These are phyloP conservation scores for Cladosporium halotolerans DNA, from an alignment of 2,329 filamentous ascomycete species.

Conservation along the genomic window DNA sequence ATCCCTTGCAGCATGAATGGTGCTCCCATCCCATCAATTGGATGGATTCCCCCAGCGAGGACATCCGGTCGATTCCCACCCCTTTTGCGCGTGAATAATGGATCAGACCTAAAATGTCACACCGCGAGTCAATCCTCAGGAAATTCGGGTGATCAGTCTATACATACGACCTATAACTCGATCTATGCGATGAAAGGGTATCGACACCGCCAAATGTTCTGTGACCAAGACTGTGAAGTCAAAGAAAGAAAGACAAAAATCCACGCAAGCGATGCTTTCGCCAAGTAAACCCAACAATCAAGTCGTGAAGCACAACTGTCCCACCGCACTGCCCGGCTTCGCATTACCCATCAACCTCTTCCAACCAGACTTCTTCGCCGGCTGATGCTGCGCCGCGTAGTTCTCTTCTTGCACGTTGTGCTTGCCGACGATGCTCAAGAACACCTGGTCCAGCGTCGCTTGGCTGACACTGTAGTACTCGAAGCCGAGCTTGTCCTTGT, in stretches of 20 bases:
- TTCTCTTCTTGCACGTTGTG: slow-evolving; percentile 72
- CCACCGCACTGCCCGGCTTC: neutral
- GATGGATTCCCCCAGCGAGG: too few relatives aligned
- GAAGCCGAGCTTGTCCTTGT: slow-evolving; percentile 62
- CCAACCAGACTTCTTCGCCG: slow-evolving; percentile 4
- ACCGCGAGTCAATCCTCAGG: too few relatives aligned
- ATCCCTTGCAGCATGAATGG: too few relatives aligned
- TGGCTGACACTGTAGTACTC: slow-evolving; percentile 83
- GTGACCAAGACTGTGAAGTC: neutral
- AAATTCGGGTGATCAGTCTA: neutral
- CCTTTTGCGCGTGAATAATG: too few relatives aligned
- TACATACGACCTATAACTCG: neutral
- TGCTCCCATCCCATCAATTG: too few relatives aligned
- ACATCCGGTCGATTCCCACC: too few relatives aligned
- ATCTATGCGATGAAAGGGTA: neutral
- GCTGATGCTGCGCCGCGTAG: slow-evolving; percentile 20
- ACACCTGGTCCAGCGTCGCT: slow-evolving; percentile 86
- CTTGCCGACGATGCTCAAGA: slow-evolving; percentile 73
- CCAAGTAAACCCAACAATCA: neutral
- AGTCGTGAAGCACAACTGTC: neutral
- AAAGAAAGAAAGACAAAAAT: neutral
- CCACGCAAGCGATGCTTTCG: neutral
- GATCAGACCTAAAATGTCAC: too few relatives aligned
- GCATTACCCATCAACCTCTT: neutral
- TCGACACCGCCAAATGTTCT: neutral